Base-by-base conservation (phyloP, 1,284 basidiomycete species). In the Tetrapyrgos nigripes region DNA sequence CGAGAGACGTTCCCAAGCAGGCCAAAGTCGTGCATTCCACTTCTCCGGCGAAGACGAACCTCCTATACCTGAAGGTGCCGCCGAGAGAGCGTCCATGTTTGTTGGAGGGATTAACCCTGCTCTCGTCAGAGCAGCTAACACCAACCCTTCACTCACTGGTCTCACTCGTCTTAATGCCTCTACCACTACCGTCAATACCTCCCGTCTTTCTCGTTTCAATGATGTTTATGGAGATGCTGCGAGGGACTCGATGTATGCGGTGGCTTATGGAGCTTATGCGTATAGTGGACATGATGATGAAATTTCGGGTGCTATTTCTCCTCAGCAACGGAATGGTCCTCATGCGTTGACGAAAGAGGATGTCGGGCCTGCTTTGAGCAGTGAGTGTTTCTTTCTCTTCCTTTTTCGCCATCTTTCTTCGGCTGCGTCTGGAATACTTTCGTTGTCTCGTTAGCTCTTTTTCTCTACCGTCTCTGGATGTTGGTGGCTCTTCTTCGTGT, bases 281-380 rank as follows among this genome's bases (percentile, higher is more conserved):
- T n/a, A n/a, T n/a, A n/a, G n/a, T n/a, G n/a, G n/a, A n/a, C n/a
- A n/a, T n/a, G n/a, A n/a, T n/a, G n/a, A n/a, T n/a, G n/a, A 46
- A 13, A 50, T 48, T 31, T 66, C 76, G 10, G 73, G 66, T 4
- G 78, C 79, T 37, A 72, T 88, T 60, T n/a, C n/a, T 11, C 93
- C 93, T 10, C 84, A 84, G 3, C 93, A 94, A 71, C 78, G 85
- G 0, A 72, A 75, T 27, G 92, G 93, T 31, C 82, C 92, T 4
- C 66, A 86, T 50, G 79, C 85, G 6, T 79, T 94, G 48, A 87
- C 83, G 3, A 74, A 84, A 0, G 88, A 89, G 37, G 89, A 91
- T 65, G 76, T 88, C 9, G 79, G 85, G 72, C 86, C 87, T 4
- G 89, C 89, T 17, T 73, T 90, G 35, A 79, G 76, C 56, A 78